Evolutionary conservation across 805 yeast genomes (phyloP).

Genomic region (Lipomyces anomalus): DNA sequence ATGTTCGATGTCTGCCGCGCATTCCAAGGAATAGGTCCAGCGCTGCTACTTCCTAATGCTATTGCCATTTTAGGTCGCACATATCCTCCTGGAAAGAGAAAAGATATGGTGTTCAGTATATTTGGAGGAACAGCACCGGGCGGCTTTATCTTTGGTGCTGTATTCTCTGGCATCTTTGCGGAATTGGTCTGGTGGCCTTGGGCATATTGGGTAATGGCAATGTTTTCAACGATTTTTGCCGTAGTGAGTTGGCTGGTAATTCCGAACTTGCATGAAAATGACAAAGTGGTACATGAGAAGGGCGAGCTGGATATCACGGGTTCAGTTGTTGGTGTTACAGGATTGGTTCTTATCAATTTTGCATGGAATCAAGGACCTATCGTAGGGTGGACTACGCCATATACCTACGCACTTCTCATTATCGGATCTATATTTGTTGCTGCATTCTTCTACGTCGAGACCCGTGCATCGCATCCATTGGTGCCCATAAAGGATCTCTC

Average conservation of each 20-base stretch:
- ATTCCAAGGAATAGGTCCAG: constrained; percentile 60
- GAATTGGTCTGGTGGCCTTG: constrained; percentile 55
- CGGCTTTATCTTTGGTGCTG: constrained; percentile 54
- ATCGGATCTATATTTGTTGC: constrained; percentile 43
- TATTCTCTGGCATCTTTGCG: constrained; percentile 46
- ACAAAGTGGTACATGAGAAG: not conserved
- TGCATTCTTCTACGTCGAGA: constrained; percentile 47
- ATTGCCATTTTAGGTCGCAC: constrained; percentile 47
- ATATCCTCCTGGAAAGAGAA: constrained; percentile 43
- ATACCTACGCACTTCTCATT: constrained; percentile 51
- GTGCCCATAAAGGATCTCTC: constrained; percentile 48
- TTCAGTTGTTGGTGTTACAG: constrained; percentile 51
- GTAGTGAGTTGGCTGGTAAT: constrained; percentile 35
- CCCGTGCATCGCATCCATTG: constrained; percentile 45
- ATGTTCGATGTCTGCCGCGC: constrained; percentile 44
- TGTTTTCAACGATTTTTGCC: constrained; percentile 37
- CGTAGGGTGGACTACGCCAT: constrained; percentile 59
- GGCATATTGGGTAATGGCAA: constrained; percentile 48
- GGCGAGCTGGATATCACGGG: constrained; percentile 48
- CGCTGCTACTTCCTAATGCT: constrained; percentile 54
- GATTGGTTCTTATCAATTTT: constrained; percentile 58
- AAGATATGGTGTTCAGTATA: constrained; percentile 50
- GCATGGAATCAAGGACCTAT: constrained; percentile 73
- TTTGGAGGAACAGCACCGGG: constrained; percentile 60
- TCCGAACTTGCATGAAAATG: constrained; percentile 34